A percentile compares a stretch with the other conserved stretches of the same genome.
Conservation (phyloP, 2,329 filamentous ascomycete genomes). For the Neonectria sp. region DNA sequence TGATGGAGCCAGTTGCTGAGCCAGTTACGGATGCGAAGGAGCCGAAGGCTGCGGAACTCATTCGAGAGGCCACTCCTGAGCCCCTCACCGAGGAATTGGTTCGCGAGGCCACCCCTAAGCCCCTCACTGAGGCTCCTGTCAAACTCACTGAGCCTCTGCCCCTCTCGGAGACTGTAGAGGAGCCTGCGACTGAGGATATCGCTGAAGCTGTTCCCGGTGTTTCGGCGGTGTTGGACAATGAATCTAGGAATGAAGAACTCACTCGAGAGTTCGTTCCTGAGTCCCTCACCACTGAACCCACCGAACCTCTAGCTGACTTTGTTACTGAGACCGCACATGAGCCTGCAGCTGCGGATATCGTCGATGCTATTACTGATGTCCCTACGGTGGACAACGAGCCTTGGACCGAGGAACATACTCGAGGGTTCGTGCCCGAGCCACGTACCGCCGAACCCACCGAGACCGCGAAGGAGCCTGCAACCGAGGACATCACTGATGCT, state of each 20-base stretch:
- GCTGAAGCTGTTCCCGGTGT: not conserved
- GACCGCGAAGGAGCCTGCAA: not conserved
- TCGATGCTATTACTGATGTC: not conserved
- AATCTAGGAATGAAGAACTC: not conserved
- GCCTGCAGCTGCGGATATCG: not conserved
- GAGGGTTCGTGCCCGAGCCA: not conserved
- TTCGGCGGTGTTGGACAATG: not conserved
- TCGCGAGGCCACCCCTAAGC: conserved; percentile 12
- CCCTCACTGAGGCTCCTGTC: conserved; percentile 1
- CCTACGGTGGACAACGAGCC: not conserved
- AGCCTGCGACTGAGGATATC: conserved; percentile 1
- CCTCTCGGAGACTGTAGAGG: not conserved
- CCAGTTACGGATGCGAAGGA: conserved; percentile 12
- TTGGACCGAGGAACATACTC: not conserved
- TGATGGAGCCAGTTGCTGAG: conserved; percentile 11
- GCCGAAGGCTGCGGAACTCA: not conserved
- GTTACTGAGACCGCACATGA: not conserved
- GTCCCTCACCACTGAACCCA: not conserved
- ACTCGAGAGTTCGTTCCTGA: not conserved
- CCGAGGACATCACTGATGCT: not conserved
- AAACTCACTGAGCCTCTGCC: not conserved
- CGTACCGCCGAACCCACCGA: not conserved
- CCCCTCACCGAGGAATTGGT: not conserved
- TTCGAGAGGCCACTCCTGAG: conserved; percentile 8
- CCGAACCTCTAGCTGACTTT: conserved; percentile 17